Conservation (phyloP, 2,329 filamentous ascomycete species). For the Diaporthe vexans region DNA sequence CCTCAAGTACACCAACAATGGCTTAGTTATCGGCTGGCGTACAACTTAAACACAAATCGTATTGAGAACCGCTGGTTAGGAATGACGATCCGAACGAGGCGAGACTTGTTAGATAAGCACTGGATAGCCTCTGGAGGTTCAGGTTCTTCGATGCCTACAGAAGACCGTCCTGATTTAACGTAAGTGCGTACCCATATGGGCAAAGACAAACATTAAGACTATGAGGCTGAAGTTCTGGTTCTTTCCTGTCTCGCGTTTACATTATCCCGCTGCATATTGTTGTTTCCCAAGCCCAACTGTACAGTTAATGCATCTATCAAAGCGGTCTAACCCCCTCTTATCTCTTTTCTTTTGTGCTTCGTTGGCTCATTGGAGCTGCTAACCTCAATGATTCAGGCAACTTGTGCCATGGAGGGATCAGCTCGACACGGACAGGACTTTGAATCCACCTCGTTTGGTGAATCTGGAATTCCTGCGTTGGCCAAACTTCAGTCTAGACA, state of each 20-base stretch:
- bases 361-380: neutral
- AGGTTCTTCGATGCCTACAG: neutral
- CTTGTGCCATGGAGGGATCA: neutral
- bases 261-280: too few relatives aligned
- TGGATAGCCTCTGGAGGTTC: neutral
- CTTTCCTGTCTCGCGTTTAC: neutral
- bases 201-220: neutral
- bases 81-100: neutral
- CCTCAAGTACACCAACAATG: neutral
- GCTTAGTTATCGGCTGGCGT: rapidly evolving
- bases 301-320: neutral
- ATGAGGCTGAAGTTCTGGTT: neutral
- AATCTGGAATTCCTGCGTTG: neutral
- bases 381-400: neutral
- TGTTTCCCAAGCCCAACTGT: neutral
- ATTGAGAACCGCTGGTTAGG: neutral
- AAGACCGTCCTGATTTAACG: constrained; percentile 6
- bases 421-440: neutral
- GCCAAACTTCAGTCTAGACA: neutral
- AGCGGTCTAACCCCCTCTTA: too few relatives aligned
- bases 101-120: neutral
- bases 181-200: neutral
- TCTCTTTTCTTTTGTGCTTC: neutral
- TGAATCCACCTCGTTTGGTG: neutral
- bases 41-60: rapidly evolving